phyloP scores from a whole-genome alignment of 2,329 filamentous ascomycete genomes.

The Penicillium sp. region DNA sequence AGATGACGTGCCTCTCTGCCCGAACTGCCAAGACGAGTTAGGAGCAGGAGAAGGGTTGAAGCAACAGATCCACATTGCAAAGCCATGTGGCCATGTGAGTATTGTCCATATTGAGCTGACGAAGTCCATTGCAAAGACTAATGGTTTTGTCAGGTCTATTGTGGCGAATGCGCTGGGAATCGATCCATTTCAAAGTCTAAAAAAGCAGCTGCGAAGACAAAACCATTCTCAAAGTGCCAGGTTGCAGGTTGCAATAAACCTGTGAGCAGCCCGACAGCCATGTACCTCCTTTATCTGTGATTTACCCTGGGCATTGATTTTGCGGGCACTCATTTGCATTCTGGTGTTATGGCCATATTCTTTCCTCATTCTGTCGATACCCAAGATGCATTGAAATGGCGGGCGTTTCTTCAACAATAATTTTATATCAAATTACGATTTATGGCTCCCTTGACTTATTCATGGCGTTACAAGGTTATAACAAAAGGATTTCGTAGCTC shows the following conservation, averaged over 20 bases:
- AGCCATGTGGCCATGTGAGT: slow-evolving; percentile 80
- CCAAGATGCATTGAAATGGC: slow-evolving; percentile 20
- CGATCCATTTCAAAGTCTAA: slow-evolving; percentile 37
- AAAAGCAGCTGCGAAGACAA: slow-evolving; percentile 32
- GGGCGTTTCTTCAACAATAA: slow-evolving; percentile 15
- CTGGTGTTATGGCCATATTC: slow-evolving; percentile 18
- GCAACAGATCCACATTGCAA: slow-evolving; percentile 88
- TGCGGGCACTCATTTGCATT: slow-evolving; percentile 18
- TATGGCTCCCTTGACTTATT: not conserved
- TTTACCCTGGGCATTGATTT: not conserved
- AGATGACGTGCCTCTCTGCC: slow-evolving; percentile 73
- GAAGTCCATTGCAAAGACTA: not conserved
- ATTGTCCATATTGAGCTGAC: slow-evolving; percentile 35
- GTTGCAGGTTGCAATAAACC: slow-evolving; percentile 42
- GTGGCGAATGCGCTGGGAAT: slow-evolving; percentile 46
- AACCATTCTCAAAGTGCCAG: slow-evolving; percentile 45
- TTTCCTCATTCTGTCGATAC: slow-evolving; percentile 19
- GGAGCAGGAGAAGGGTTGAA: slow-evolving; percentile 68
- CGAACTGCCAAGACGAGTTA: slow-evolving; percentile 81
- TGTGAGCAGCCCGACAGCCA: slow-evolving; percentile 38
- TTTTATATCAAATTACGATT: slow-evolving; percentile 1
- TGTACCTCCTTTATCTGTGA: slow-evolving; percentile 51
- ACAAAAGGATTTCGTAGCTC: not conserved
- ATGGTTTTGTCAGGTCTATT: slow-evolving; percentile 43
- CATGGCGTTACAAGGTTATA: not conserved